phyloP scores from a whole-genome alignment of 2,329 filamentous ascomycete species.

The Fusarium austroafricanum region DNA sequence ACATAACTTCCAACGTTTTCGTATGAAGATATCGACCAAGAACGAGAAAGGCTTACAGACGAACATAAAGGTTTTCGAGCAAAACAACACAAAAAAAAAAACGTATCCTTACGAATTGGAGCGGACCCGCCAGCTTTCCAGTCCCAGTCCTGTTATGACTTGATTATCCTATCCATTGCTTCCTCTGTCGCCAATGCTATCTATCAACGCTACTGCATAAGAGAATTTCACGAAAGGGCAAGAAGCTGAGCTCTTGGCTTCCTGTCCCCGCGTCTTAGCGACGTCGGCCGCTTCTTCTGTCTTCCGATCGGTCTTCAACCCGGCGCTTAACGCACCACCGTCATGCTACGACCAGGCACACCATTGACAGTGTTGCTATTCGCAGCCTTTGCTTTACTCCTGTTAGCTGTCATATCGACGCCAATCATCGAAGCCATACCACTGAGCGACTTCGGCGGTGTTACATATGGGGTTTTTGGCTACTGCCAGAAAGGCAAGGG shows the following conservation, averaged over 20 bases:
- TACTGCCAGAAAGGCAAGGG: conserved; percentile 72
- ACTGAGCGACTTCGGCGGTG: conserved; percentile 79
- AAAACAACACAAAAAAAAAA: background rate
- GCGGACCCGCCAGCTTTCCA: background rate
- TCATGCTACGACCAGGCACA: conserved; percentile 91
- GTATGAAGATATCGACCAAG: background rate
- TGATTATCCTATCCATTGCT: conserved; percentile 2
- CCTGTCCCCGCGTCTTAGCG: conserved; percentile 38
- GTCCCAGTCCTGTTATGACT: background rate
- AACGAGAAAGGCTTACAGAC: background rate
- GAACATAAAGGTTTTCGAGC: background rate
- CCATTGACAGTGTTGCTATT: conserved; percentile 89
- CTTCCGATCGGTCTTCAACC: conserved; percentile 13
- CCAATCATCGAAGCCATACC: conserved; percentile 89
- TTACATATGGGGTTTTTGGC: conserved; percentile 93
- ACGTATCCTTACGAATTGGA: conserved; percentile 4
- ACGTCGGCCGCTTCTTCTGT: conserved; percentile 37
- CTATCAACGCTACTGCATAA: conserved; percentile 10
- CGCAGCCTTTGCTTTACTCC: conserved; percentile 83
- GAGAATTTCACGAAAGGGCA: conserved; percentile 3
- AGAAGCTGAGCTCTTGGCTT: conserved; percentile 5
- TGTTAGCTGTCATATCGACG: conserved; percentile 90
- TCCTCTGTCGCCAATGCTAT: conserved; percentile 26
- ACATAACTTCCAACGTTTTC: conserved; percentile 10
- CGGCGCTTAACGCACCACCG: conserved; percentile 52